These are phyloP conservation scores for Agrocybe praecox DNA, from an alignment of 768 basidiomycete genomes.

Conservation along the genomic window DNA sequence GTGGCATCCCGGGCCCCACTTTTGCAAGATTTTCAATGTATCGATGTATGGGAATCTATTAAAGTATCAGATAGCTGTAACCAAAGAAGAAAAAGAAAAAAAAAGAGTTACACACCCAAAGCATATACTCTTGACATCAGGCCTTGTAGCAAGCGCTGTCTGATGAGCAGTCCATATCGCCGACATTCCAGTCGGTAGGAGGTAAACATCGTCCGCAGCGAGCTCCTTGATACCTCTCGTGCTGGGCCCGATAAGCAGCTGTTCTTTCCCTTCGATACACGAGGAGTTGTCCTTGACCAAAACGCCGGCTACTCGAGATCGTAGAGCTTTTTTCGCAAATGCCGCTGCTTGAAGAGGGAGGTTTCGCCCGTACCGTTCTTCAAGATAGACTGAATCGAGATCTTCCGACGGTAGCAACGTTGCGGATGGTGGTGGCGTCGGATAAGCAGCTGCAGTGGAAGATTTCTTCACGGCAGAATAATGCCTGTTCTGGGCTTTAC, in stretches of 20 bases:
- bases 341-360: too few relatives aligned
- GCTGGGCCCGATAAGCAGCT: too few relatives aligned
- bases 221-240: too few relatives aligned
- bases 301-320: too few relatives aligned
- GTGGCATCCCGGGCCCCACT: constrained; percentile 95
- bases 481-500: too few relatives aligned
- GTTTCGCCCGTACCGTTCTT: constrained; percentile 95
- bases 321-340: too few relatives aligned
- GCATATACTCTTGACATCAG: constrained; percentile 81
- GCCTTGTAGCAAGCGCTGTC: constrained; percentile 54
- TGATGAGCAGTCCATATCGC: constrained; percentile 94
- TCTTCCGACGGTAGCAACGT: constrained; percentile 49
- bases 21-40: constrained; percentile 90
- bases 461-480: too few relatives aligned
- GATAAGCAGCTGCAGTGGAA: constrained; percentile 6
- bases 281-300: too few relatives aligned
- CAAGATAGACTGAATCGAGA: constrained; percentile 73
- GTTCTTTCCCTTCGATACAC: too few relatives aligned
- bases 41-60: constrained; percentile 92
- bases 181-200: constrained; percentile 91
- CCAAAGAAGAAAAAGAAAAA: background rate
- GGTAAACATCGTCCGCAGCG: too few relatives aligned
- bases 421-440: constrained; percentile 5
- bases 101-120: constrained; percentile 89
- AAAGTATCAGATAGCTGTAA: background rate